Evolutionary conservation across 2,329 filamentous ascomycete genomes (phyloP), one percentile per base, ranked within the genome.

Genomic region (Colletotrichum gloeosporioides): DNA sequence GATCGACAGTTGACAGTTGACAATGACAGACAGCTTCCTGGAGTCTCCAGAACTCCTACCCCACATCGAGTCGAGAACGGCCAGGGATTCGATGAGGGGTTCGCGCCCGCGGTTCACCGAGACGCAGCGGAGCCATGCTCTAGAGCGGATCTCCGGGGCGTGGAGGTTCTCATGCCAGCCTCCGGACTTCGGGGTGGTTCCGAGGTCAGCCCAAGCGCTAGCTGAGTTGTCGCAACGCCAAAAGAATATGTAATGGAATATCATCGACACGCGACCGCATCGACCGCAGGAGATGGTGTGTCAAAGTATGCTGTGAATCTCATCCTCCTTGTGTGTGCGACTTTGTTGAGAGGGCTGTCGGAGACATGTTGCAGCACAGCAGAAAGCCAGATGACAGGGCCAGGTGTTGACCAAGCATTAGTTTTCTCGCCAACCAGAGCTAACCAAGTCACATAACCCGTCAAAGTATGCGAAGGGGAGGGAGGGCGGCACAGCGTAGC

Each of bases 181-280:
- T 73, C 69, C 73, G 64, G 73, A 73, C 73, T 76, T 76, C 57
- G 73, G 73, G 70, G 70, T 69, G 69, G 32, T 68, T 73, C 55
- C 63, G 68, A 72, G 70, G 71, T 29, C 68, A 67, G 62, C 63
- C 63, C 39, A 73, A 73, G 57, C 73, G 57, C 69, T 65, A 69
- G 44, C 55, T 64, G 55, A 64, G 70, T 76, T 69, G 64, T 73
- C 27, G 64, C 70, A 65, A 73, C 64, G 64, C 70, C 73, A 75
- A 73, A 55, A 49, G 25, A 69, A 53, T 44, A 63, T 69, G 73
- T 53, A 69, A 69, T 76, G 64, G 70, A 34, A 63, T 25, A 29
- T 73, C 64, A 39, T n/a, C 70, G 59, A 59, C 70, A 73, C 64
- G 70, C 57, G 34, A 49, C 59, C 27, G 39, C 39, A 49, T 18